Evolutionary conservation across 306 rosid genomes (phyloP).

Genomic region (Potentilla sterilis): DNA sequence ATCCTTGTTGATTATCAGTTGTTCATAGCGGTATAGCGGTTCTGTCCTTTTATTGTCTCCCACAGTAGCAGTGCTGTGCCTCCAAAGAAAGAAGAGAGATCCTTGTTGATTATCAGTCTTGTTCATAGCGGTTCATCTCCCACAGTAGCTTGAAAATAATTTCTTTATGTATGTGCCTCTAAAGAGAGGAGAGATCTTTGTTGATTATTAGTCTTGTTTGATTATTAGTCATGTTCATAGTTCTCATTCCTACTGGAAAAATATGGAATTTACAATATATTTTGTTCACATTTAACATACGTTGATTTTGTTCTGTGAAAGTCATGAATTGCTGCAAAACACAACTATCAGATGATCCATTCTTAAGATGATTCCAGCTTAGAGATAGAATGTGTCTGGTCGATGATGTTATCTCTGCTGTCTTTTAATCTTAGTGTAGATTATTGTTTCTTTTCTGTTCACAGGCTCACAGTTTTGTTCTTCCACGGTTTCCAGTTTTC

Average conservation of each 20-base stretch:
- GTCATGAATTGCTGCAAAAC: slow-evolving; percentile 1
- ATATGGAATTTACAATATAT: slow-evolving; percentile 12
- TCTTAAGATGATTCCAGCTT: neutral
- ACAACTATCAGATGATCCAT: neutral
- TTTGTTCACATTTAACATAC: slow-evolving; percentile 25
- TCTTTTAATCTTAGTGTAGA: neutral
- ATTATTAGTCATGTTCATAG: slow-evolving; percentile 18
- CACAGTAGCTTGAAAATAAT: no score
- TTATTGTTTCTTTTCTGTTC: neutral
- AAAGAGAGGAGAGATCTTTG: neutral
- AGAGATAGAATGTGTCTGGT: neutral
- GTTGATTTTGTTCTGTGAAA: neutral
- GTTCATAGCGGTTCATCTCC: no score
- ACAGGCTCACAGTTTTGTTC: neutral
- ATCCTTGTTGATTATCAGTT: no score
- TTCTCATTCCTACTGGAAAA: slow-evolving; percentile 23
- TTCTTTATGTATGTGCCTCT: no score
- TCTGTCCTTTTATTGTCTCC: no score
- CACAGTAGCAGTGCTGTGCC: slow-evolving; percentile 3
- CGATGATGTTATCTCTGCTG: neutral
- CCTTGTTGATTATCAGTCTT: no score
- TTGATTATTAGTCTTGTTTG: no score
- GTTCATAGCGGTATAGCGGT: no score
- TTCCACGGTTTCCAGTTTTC: neutral
- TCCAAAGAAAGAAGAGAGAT: neutral